Conservation (phyloP, 129 eudicot species). For the Tagetes erecta region DNA sequence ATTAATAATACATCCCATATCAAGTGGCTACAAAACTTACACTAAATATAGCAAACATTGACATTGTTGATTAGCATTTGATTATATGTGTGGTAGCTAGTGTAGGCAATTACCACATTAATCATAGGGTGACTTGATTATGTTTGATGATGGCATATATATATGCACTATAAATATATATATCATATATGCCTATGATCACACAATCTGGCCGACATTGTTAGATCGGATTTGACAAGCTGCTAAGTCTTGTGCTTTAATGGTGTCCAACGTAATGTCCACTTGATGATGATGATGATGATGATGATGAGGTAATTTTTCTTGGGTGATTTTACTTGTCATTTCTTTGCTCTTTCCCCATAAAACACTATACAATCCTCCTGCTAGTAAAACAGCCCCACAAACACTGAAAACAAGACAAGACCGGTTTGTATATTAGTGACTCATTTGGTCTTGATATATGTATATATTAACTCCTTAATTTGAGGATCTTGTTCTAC, state of each 20-base stretch:
- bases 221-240: conserved; percentile 17
- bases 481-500: no score
- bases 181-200: conserved; percentile 6
- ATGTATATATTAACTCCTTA: no score
- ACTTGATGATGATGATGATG: conserved; percentile 4
- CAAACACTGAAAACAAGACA: conserved; percentile 44
- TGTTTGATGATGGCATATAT: conserved; percentile 12
- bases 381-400: conserved; percentile 59
- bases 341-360: conserved; percentile 70
- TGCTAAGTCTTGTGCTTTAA: conserved; percentile 34
- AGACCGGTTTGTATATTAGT: no score
- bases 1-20: no score
- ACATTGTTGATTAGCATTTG: neutral
- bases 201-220: conserved; percentile 28
- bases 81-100: neutral
- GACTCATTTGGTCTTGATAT: no score
- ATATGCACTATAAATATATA: no score
- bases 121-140: neutral
- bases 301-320: neutral
- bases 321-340: conserved; percentile 26
- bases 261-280: conserved; percentile 46
- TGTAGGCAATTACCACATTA: neutral
- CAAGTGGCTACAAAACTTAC: neutral
- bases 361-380: conserved; percentile 55
- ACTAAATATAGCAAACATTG: conserved; percentile 1